Percentiles rank a stretch among this genome's conserved stretches.
phyloP scores from a whole-genome alignment of 2,329 filamentous ascomycete species.

The Pyrenophora seminiperda region DNA sequence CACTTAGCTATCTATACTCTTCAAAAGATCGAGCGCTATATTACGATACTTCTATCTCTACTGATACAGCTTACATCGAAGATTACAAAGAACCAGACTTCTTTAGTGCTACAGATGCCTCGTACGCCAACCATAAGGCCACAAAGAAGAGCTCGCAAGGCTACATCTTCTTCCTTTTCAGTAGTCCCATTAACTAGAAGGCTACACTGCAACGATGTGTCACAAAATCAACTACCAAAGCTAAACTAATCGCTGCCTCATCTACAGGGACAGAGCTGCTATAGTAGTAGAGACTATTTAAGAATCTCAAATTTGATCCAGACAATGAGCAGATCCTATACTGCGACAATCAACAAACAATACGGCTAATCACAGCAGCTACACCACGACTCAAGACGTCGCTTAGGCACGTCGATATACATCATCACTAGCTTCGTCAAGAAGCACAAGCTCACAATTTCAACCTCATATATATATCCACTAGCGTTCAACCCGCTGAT shows the following conservation, averaged over 20 bases:
- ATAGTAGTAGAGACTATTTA: slow-evolving; percentile 20
- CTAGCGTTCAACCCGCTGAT: slow-evolving; percentile 7
- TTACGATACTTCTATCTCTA: slow-evolving; percentile 5
- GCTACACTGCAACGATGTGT: slow-evolving; percentile 10
- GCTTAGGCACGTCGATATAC: slow-evolving; percentile 18
- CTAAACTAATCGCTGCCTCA: slow-evolving; percentile 19
- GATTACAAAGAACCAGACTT: slow-evolving; percentile 19
- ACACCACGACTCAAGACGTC: slow-evolving; percentile 7
- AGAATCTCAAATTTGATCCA: slow-evolving; percentile 15
- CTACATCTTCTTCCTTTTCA: slow-evolving; percentile 27
- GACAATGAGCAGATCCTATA: slow-evolving; percentile 6
- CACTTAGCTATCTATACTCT: slow-evolving; percentile 14
- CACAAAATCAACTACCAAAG: slow-evolving; percentile 30
- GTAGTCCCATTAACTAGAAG: slow-evolving; percentile 15
- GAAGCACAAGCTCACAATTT: slow-evolving; percentile 5
- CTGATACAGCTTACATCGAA: slow-evolving; percentile 6
- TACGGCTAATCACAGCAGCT: not conserved
- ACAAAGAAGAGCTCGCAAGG: slow-evolving; percentile 23
- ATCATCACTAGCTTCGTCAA: slow-evolving; percentile 13
- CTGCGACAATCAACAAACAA: slow-evolving; percentile 20
- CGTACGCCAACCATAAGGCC: slow-evolving; percentile 19
- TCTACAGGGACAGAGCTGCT: slow-evolving; percentile 7
- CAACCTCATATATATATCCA: slow-evolving; percentile 1
- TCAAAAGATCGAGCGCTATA: slow-evolving; percentile 12
- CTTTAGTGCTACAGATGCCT: slow-evolving; percentile 20